These are phyloP conservation scores for Oryza longistaminata DNA, from an alignment of 176 grass and related monocot genomes.

Conservation along the genomic window DNA sequence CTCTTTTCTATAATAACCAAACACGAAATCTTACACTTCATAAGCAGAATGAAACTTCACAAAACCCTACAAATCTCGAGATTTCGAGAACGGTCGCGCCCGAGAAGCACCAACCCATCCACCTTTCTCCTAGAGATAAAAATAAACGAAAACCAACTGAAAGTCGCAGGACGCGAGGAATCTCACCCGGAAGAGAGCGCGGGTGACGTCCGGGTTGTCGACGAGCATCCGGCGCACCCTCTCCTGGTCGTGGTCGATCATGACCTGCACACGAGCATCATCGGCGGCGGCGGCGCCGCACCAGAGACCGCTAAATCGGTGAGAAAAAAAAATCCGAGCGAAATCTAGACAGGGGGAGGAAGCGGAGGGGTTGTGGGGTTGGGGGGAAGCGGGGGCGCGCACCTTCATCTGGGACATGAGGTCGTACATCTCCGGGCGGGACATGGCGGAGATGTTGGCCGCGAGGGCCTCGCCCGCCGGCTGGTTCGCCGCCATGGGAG, in stretches of 20 bases:
- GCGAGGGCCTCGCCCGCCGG: slow-evolving; percentile 59
- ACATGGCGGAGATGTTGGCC: slow-evolving; percentile 69
- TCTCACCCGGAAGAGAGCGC: slow-evolving; percentile 82
- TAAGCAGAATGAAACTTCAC: not conserved
- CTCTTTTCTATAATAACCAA: not conserved
- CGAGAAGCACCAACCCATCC: not conserved
- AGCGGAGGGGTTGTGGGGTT: slow-evolving; percentile 27
- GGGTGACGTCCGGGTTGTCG: slow-evolving; percentile 82
- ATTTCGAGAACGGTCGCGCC: not conserved
- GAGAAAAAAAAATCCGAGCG: not conserved
- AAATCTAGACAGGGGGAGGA: not conserved
- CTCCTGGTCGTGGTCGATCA: slow-evolving; percentile 84
- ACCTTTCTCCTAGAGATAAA: not conserved
- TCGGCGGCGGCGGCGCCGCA: not conserved
- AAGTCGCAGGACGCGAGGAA: not conserved
- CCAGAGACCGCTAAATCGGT: not conserved
- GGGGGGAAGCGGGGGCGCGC: not conserved
- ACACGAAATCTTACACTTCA: not conserved
- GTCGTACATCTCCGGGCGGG: slow-evolving; percentile 82
- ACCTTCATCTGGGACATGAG: slow-evolving; percentile 95
- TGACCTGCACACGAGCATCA: slow-evolving; percentile 32
- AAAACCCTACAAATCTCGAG: slow-evolving; percentile 7
- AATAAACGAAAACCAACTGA: not conserved
- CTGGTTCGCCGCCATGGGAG: slow-evolving; percentile 62
- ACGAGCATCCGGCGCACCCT: slow-evolving; percentile 87